Evolutionary conservation across 169 alveolate species (phyloP), one percentile per base, ranked within the genome.

Genomic region (Cryptosporidium ryanae): DNA sequence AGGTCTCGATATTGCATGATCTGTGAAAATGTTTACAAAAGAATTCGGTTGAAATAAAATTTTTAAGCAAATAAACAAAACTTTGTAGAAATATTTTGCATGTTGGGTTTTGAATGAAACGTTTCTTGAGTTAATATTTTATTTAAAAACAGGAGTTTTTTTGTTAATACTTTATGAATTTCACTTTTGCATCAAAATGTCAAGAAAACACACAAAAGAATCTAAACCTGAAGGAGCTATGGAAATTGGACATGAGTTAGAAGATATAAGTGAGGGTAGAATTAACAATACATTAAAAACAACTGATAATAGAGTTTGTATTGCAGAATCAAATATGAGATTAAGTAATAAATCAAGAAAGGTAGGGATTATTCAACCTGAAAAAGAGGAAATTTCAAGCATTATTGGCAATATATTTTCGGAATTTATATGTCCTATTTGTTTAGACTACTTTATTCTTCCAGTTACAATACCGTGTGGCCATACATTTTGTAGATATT

Each of bases 401-500:
- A 55, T 76, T 59, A 6, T 63, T 17, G 59, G 63, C 27, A 76
- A 76, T 25, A 61, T 76, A 59, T 43, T 38, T 12, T 59, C 64
- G 7, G 97, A 95, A 84, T 91, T 95, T 25, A 95, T 94, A 13
- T 95, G 97, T 66, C 94, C 97, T 29, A 93, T 95, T 27, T 95
- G 97, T 61, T 90, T 95, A 54, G 97, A 95, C 57, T 92, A 91
- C 66, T 93, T 93, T 63, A 91, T 91, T 71, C 82, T 94, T 68
- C 98, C 98, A 5, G 97, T 94, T 31, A 95, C 98, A 18, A 84
- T 95, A 68, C 87, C 87, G 29, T 95, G 98, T 67, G 98, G 98
- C 18, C 98, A 95, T 84, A 95, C 98, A 2, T 95, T 93, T 91
- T 95, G 98, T 89, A 81, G 97, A 46, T 95, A 95, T 82, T 94